phyloP scores from a whole-genome alignment of 2,329 filamentous ascomycete species.

The Coniochaeta sp. region DNA sequence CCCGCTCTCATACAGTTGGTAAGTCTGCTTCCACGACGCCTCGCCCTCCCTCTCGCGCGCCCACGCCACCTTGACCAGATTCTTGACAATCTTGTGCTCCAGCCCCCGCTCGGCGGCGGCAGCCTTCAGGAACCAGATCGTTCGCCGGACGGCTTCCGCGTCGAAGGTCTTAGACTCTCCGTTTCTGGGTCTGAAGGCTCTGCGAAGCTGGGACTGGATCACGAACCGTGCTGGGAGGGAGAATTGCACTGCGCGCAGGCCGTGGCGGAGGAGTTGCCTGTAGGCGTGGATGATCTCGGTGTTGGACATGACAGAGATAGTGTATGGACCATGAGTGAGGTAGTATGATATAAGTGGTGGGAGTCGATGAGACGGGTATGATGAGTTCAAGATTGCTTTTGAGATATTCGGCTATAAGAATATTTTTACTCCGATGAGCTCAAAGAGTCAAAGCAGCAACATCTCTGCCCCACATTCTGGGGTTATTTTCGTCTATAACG shows the following conservation, averaged over 20 bases:
- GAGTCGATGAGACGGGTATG: not conserved
- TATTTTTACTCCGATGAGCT: no score
- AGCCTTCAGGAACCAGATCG: constrained; percentile 61
- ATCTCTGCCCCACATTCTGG: no score
- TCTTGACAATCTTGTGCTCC: constrained; percentile 67
- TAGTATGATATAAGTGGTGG: not conserved
- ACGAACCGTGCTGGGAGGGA: constrained; percentile 60
- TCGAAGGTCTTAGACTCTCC: constrained; percentile 31
- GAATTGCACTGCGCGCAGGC: constrained; percentile 65
- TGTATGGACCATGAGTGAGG: not conserved
- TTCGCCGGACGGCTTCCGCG: constrained; percentile 48
- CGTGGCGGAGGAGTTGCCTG: constrained; percentile 57
- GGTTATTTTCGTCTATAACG: no score
- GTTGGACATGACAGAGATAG: constrained; percentile 18
- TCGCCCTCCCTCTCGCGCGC: constrained; percentile 16
- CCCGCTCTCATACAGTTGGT: not conserved
- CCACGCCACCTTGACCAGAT: constrained; percentile 47
- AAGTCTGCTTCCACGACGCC: constrained; percentile 6
- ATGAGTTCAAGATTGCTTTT: not conserved
- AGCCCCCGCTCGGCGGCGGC: constrained; percentile 56
- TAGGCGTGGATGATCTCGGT: constrained; percentile 56
- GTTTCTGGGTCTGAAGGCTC: constrained; percentile 45
- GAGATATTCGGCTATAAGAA: not conserved
- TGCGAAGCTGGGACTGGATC: constrained; percentile 50
- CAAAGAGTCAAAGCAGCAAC: no score